Conservation (phyloP, 805 yeast genomes). For the Kuraishia cidri region DNA sequence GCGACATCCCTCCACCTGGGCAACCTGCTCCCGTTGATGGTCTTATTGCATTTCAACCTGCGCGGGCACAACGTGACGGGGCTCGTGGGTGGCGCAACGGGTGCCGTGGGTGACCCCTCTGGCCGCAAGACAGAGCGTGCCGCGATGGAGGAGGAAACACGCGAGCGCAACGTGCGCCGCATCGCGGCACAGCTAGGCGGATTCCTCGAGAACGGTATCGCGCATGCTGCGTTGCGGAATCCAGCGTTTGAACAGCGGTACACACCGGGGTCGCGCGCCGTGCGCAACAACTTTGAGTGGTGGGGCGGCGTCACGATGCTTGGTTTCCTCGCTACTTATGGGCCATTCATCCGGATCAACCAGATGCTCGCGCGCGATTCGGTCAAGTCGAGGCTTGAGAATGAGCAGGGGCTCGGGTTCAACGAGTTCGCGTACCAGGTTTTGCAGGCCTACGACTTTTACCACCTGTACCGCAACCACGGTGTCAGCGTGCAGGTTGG, state of each 20-base stretch:
- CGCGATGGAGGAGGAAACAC: conserved; percentile 39
- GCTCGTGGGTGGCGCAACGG: conserved; percentile 92
- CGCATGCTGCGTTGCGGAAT: conserved; percentile 48
- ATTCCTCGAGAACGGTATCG: conserved; percentile 54
- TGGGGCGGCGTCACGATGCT: conserved; percentile 74
- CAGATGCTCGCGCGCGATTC: conserved; percentile 89
- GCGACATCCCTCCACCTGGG: conserved; percentile 89
- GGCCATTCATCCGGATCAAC: conserved; percentile 70
- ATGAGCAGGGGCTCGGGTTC: conserved; percentile 77
- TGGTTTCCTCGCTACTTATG: conserved; percentile 69
- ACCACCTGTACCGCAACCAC: conserved; percentile 56
- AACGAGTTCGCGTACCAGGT: conserved; percentile 93
- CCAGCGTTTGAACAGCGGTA: conserved; percentile 7
- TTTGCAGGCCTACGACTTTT: conserved; percentile 90
- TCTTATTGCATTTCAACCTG: conserved; percentile 71
- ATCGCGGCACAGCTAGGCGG: conserved; percentile 54
- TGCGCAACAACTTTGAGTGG: conserved; percentile 71
- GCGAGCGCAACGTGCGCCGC: conserved; percentile 45
- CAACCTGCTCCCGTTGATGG: conserved; percentile 79
- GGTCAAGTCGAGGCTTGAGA: conserved; percentile 61
- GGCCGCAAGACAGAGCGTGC: conserved; percentile 77
- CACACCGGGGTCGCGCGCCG: conserved; percentile 9
- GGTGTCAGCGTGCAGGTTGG: conserved; percentile 77
- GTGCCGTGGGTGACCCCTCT: conserved; percentile 93
- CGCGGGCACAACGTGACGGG: conserved; percentile 84